Evolutionary conservation across 805 yeast genomes (phyloP), one percentile per base, ranked within the genome.

Genomic region (Yamadazyma insecticola): DNA sequence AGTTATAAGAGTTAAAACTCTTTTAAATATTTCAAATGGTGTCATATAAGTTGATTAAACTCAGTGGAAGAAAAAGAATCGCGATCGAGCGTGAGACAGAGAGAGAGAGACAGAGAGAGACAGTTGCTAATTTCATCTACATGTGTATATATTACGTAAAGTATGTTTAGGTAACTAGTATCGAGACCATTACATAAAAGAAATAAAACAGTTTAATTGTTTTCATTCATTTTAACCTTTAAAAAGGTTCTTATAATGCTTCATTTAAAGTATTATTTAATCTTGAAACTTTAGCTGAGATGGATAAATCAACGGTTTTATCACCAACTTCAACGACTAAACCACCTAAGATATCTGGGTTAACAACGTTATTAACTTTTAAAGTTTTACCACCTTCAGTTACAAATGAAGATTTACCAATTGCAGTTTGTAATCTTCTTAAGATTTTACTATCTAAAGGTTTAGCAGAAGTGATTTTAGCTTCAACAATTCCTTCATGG

Each of bases 321-420:
- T 90, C 98, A 55, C 90, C 96, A 51, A 92, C 86, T 67, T 89
- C 96, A 39, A 92, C 95, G 48, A 92, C 70, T 60, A 92, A 76
- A 53, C 98, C 98, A 57, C 98, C 98, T 60, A 85, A 73, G 57
- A 92, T 85, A 45, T 83, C 92, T 44, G 96, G 86, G 70, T 87
- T 79, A 42, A 90, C 84, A 44, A 71, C 72, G 73, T 88, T 90
- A 48, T 77, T 67, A 50, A 92, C 70, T 71, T 82, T 81, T 62
- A 92, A 77, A 50, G 90, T 76, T 74, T 89, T 83, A 51, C 86
- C 90, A 51, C 86, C 90, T 35, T 70, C 63, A 48, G 95, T 96
- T 41, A 90, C 95, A 53, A 78, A 82, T 47, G 73, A 63, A 29
- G 96, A 88, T 58, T 71, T 76, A 44, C 81, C 60, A 51, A 92